phyloP scores from a whole-genome alignment of 2,329 filamentous ascomycete genomes.

The Xylariaceae sp. region DNA sequence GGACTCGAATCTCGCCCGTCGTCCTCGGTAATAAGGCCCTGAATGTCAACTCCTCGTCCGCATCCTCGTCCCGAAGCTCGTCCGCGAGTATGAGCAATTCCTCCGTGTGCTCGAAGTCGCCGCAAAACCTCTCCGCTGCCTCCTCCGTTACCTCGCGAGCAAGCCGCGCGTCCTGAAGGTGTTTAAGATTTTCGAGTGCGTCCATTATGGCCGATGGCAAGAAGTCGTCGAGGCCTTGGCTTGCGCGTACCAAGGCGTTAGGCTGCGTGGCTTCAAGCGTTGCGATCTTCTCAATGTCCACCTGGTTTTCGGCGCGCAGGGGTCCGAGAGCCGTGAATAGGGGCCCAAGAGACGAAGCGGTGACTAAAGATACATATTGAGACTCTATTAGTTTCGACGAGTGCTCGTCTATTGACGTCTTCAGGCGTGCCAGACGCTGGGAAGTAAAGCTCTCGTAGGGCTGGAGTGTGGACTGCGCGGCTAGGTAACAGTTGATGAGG shows the following conservation, averaged over 20 bases:
- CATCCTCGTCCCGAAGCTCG: constrained; percentile 31
- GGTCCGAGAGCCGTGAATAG: constrained; percentile 55
- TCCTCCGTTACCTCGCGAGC: constrained; percentile 74
- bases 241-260: constrained; percentile 57
- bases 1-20: constrained; percentile 53
- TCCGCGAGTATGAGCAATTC: constrained; percentile 43
- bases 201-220: constrained; percentile 90
- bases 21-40: constrained; percentile 53
- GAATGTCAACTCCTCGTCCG: constrained; percentile 32
- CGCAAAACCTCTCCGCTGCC: constrained; percentile 77
- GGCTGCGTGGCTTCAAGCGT: constrained; percentile 54
- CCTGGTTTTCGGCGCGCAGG: constrained; percentile 31
- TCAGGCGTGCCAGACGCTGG: constrained; percentile 50
- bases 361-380: constrained; percentile 68
- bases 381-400: constrained; percentile 55
- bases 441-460: constrained; percentile 58
- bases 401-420: constrained; percentile 50
- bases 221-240: constrained; percentile 81
- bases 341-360: constrained; percentile 65
- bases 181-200: constrained; percentile 73
- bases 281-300: constrained; percentile 51
- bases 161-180: constrained; percentile 65
- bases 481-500: constrained; percentile 63
- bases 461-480: constrained; percentile 51
- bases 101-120: constrained; percentile 67